These are phyloP conservation scores for Tuber magnatum DNA, from an alignment of 495 filamentous ascomycete species.

Conservation along the genomic window DNA sequence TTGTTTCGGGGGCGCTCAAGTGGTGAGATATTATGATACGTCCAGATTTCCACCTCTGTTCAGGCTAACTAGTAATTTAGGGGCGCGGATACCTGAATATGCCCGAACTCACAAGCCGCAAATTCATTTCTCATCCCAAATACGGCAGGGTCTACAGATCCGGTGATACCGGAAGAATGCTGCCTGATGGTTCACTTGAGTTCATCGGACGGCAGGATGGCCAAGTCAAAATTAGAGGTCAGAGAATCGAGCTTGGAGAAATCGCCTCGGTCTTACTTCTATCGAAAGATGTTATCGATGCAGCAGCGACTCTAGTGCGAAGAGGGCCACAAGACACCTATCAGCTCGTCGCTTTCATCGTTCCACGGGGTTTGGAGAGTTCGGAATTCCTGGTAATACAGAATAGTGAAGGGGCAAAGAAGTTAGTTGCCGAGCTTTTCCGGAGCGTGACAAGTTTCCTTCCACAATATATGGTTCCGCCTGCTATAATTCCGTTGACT, in stretches of 20 bases:
- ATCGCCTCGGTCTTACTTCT: slow-evolving; percentile 55
- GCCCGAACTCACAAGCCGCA: slow-evolving; percentile 50
- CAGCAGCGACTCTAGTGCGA: slow-evolving; percentile 49
- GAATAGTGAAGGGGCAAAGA: slow-evolving; percentile 12
- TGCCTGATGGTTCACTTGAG: slow-evolving; percentile 53
- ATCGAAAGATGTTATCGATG: slow-evolving; percentile 47
- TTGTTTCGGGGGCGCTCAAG: slow-evolving; percentile 76
- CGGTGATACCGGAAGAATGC: slow-evolving; percentile 64
- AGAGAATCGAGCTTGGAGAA: slow-evolving; percentile 58
- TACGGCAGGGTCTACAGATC: slow-evolving; percentile 64
- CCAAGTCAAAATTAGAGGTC: slow-evolving; percentile 49
- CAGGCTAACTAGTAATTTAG: slow-evolving; percentile 8
- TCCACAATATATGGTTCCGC: slow-evolving; percentile 63
- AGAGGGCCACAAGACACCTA: slow-evolving; percentile 36
- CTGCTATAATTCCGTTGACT: slow-evolving; percentile 58
- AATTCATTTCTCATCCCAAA: slow-evolving; percentile 58
- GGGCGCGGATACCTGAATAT: slow-evolving; percentile 61
- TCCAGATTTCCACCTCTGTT: neutral
- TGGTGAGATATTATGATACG: slow-evolving; percentile 43
- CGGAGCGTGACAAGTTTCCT: slow-evolving; percentile 45
- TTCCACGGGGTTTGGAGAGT: slow-evolving; percentile 30
- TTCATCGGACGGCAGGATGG: slow-evolving; percentile 46
- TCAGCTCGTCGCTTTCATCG: slow-evolving; percentile 48
- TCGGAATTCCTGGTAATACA: slow-evolving; percentile 20
- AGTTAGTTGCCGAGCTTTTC: slow-evolving; percentile 44